Evolutionary conservation across 306 rosid species (phyloP), one percentile per base, ranked within the genome.

Genomic region (Gastrolobium bilobum): DNA sequence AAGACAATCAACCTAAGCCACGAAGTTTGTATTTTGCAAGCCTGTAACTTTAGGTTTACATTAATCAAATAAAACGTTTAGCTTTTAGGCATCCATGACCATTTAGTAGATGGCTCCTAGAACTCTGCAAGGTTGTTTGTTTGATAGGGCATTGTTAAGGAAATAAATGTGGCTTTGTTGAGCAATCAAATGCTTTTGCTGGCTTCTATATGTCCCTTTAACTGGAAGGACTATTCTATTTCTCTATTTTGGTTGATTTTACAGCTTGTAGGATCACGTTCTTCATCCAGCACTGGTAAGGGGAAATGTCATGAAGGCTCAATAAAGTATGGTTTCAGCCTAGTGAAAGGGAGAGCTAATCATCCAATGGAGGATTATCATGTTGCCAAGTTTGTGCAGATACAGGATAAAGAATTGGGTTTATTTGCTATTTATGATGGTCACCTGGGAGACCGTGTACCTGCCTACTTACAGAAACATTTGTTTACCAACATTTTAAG

Each of bases 301-400:
- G 98, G 98, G 46, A 89, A 82, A 87, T 89, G 69, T 79, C 79
- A 78, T 11, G 97, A 86, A 26, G 95, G 97, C 53, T n/a, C 84
- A 73, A 84, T 89, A 73, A 94, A 89, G 89, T 94, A 83, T 72
- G 99, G 99, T 72, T 94, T 92, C 81, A 82, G 92, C 82, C 80
- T 94, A 46, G 89, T 91, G 13, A 94, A 94, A 81, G 97, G 99
- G 75, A 94, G 84, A 91, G 97, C 99, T 67, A 91, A 92, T 79
- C 99, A 94, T 79, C 97, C 97, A 47, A 94, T 94, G 99, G 99
- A 94, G 88, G 99, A 94, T 87, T 92, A 91, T 83, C 97, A 94
- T 81, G 99, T 94, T 73, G 91, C 99, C 74, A 91, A 94, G 83
- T 94, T 94, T 79, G 84, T 84, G 64, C 87, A 66, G 90, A 71